Base-by-base conservation (phyloP, 2,329 filamentous ascomycete species). In the Thyridium curvatum region DNA sequence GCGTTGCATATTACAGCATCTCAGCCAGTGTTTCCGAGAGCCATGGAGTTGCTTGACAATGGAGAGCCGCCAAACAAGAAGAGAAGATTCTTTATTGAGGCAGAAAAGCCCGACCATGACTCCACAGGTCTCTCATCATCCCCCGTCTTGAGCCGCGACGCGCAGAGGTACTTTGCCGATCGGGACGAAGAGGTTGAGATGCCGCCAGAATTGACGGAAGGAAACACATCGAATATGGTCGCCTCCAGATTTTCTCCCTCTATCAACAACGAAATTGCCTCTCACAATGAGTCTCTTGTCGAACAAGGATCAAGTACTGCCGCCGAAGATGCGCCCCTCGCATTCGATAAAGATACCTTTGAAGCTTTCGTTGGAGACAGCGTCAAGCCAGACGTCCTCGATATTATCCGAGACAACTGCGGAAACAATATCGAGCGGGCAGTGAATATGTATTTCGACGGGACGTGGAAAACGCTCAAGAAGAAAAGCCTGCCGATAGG, bases 401-500 rank as follows among this genome's bases (percentile, higher is more conserved):
- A 60, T 7, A 55, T 66, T 4, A 68, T 85, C 15, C 66, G 66
- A n/a, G 60, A 69, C 8, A 65, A 68, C 32, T 82, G 78, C 39
- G 71, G 71, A 17, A 63, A 74, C 38, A 68, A 79, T 44, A 65
- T 84, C 13, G 74, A 83, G 50, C 67, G 69, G 43, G 80, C 80
- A 7, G 72, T 83, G 41, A 82, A 82, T 42, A 82, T 83, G 74
- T 85, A 81, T 52, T 76, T 83, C 44, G 81, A 85, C 45, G 79
- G 79, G 15, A 83, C 79, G 4, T 84, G 80, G 71, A 79, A 76
- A 51, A 69, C 62, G 9, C 56, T 64, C 30, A 60, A 63, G 42
- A 60, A 60, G 34, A 57, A 54, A n/a, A 39, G 49, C 10, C 30
- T 16, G 21, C 21, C 15, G 10, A 4, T 8, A 39, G 12, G 29